Conservation (phyloP, 2,329 filamentous ascomycete genomes). For the Hypoxylon sp. region DNA sequence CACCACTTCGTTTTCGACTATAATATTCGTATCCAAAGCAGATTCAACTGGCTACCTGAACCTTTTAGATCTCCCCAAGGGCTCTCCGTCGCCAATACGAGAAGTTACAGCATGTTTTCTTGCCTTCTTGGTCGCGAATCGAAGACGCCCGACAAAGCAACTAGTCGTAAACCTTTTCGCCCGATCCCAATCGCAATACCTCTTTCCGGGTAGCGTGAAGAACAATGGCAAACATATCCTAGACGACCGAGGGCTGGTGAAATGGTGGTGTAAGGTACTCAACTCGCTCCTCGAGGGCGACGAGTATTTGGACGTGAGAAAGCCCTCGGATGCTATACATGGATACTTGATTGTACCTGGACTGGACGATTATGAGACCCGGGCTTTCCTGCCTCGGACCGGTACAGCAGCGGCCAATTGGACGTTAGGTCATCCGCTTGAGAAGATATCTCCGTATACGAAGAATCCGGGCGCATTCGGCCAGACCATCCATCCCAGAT, state of each 20-base stretch:
- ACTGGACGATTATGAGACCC: slow-evolving; percentile 83
- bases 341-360: slow-evolving; percentile 91
- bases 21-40: slow-evolving; percentile 94
- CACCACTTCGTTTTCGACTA: slow-evolving; percentile 82
- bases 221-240: slow-evolving; percentile 90
- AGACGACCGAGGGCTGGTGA: slow-evolving; percentile 89
- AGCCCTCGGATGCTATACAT: slow-evolving; percentile 65
- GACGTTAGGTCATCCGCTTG: slow-evolving; percentile 80
- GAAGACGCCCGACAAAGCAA: slow-evolving; percentile 73
- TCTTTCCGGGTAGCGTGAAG: slow-evolving; percentile 92
- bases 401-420: slow-evolving; percentile 68
- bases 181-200: slow-evolving; percentile 89
- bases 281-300: slow-evolving; percentile 76
- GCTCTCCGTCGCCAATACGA: slow-evolving; percentile 79
- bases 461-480: slow-evolving; percentile 60
- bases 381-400: slow-evolving; percentile 78
- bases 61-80: slow-evolving; percentile 72
- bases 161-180: slow-evolving; percentile 92
- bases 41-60: slow-evolving; percentile 93
- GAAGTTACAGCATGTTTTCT: slow-evolving; percentile 82
- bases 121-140: slow-evolving; percentile 76
- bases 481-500: slow-evolving; percentile 77
- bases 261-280: slow-evolving; percentile 94
- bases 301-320: slow-evolving; percentile 49
- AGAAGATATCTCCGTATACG: slow-evolving; percentile 71